Conservation (phyloP, 331 rosid species). For the Arachis monticola region DNA sequence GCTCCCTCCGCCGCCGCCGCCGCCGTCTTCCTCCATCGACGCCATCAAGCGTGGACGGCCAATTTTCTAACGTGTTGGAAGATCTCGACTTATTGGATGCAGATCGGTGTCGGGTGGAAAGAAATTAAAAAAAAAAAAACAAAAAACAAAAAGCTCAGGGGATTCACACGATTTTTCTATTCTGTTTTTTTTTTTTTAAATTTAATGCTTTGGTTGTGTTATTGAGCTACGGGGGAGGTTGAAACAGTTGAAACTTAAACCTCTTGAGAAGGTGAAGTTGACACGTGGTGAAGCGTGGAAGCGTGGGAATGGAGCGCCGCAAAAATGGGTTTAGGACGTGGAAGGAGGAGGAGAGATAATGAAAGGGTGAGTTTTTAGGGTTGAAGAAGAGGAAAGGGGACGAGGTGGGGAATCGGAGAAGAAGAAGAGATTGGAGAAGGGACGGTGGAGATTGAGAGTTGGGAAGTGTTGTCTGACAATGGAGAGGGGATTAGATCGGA, state of each 20-base stretch:
- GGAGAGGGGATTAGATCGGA: conserved; percentile 41
- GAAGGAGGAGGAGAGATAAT: not conserved
- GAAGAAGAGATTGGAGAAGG: not conserved
- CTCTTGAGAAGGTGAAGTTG: not conserved
- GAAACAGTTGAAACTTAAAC: not conserved
- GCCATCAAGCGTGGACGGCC: not conserved
- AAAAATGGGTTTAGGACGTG: not conserved
- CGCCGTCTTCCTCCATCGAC: conserved; percentile 49
- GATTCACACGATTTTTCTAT: too few species aligned
- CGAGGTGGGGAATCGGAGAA: conserved; percentile 28
- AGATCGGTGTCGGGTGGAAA: conserved; percentile 17
- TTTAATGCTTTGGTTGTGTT: not conserved
- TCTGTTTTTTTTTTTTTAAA: not conserved
- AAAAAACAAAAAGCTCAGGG: too few species aligned
- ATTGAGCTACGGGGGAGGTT: not conserved
- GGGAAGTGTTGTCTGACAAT: conserved; percentile 27
- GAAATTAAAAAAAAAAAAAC: too few species aligned
- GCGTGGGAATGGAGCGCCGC: not conserved
- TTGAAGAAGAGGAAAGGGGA: conserved; percentile 14
- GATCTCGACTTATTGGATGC: not conserved
- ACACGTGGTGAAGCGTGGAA: conserved; percentile 14
- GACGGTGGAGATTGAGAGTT: conserved; percentile 45
- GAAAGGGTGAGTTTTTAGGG: not conserved
- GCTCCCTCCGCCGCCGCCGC: not conserved
- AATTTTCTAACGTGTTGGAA: not conserved